Percentiles rank a stretch among this genome's conserved stretches.
These are phyloP conservation scores for Quercus glauca DNA, from an alignment of 306 rosid genomes.

Conservation along the genomic window DNA sequence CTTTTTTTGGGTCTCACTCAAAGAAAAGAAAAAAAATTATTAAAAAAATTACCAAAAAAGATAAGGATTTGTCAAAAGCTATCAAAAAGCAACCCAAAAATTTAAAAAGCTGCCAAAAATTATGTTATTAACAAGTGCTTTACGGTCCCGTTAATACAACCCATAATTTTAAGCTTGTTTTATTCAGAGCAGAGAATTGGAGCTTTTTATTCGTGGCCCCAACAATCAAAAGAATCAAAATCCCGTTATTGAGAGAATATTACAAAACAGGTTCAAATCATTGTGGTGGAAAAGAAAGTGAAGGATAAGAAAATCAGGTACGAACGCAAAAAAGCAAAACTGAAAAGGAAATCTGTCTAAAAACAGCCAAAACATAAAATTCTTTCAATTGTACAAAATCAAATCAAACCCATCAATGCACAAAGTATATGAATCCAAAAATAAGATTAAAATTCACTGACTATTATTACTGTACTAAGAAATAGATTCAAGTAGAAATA, in stretches of 20 bases:
- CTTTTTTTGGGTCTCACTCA: no score
- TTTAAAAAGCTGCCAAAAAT: no score
- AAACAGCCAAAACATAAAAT: constrained; percentile 45
- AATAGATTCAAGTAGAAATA: constrained; percentile 1
- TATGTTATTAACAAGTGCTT: fast-evolving
- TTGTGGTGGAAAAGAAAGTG: background rate
- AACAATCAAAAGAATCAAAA: constrained; percentile 32
- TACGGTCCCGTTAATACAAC: no score
- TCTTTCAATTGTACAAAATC: constrained; percentile 30
- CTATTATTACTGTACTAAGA: background rate
- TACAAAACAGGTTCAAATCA: constrained; percentile 25
- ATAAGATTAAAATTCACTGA: no score
- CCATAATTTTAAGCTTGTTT: background rate
- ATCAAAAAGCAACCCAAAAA: no score
- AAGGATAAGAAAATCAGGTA: background rate
- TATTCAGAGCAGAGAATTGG: background rate
- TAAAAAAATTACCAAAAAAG: no score
- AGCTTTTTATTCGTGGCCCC: constrained; percentile 27
- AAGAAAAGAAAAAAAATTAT: no score
- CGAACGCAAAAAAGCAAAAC: constrained; percentile 21
- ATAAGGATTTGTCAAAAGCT: no score
- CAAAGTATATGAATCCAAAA: background rate
- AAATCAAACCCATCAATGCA: constrained; percentile 13
- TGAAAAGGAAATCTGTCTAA: background rate
- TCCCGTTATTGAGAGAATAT: constrained; percentile 46